Base-by-base conservation (phyloP, 768 basidiomycete genomes). In the Leccinum ochraceum region DNA sequence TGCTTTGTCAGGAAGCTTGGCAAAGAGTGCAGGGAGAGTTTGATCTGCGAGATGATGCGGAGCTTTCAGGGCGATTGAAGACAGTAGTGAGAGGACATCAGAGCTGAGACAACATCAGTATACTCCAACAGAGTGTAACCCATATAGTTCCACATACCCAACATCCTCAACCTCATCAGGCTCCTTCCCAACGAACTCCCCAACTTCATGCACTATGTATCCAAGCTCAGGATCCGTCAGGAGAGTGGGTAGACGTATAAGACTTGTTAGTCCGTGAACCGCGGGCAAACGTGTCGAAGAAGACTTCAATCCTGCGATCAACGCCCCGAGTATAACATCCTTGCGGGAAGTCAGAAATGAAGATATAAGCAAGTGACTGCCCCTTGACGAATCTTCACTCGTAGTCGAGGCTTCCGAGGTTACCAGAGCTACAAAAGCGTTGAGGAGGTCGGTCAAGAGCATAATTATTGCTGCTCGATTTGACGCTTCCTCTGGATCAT, bases 21-120 rank as follows among this genome's bases (percentile, higher is more conserved):
- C 77, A 71, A 97, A 92, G 10, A 98, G 81, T 2, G 89, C 75
- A 0, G 95, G 95, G 4, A 98, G 83, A 0, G 89, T 93, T 59
- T 86, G 85, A 32, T 86, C 80, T 54, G 86, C 83, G 36, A 98
- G 79, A 61, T 88, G 84, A 17, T 77, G 78, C 11, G 94, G 84
- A 2, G 86, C 73, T n/a, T 74, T 73, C 20, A 76, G 64, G 4
- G 92, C 83, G 37, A 94, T 82, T 1, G 77, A 80, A 3, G 81
- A 79, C n/a, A 95, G 76, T 5, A 93, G 75, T 46, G 83, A 80
- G 24, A 94, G 75, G 17, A 84, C 77, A 14, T 81, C 80, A 51
- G 83, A 80, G 58, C 91, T 93, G 49, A 32, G 54, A 55, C 7
- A 57, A 50, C 3, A 53, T 67, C 11, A 53, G 58, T 39, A 57